Evolutionary conservation across 2,329 filamentous ascomycete genomes (phyloP), one percentile per base, ranked within the genome.

Genomic region (Setomelanomma holmii): DNA sequence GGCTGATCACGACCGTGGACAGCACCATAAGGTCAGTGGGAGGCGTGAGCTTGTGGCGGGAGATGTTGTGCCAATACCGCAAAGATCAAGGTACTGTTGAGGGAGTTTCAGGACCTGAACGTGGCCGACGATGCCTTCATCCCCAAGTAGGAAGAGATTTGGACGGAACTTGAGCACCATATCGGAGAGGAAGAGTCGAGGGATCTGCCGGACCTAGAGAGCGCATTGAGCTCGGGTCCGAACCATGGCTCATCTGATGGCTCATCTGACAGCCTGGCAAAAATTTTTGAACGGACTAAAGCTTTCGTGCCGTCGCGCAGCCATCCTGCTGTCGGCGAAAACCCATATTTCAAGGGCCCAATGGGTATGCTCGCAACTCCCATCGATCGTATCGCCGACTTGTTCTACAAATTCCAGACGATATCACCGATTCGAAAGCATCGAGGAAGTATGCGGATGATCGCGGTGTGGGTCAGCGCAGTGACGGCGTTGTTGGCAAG

Each of bases 311-410:
- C 68, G 3, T 67, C 65, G 1, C 52, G 69, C 19, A 64, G 56
- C 33, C 71, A 74, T 51, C 70, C 72, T 3, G 60, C 47, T 20
- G 71, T 65, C 2, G 80, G 80, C 0, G 77, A 83, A 53, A 77
- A 78, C 30, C 82, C 82, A 2, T 81, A 80, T 0, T 86, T 84
- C 52, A 83, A 86, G 75, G 83, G 80, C 0, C 81, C 77, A 0
- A 78, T 78, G 51, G 83, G 81, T 0, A 58, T 87, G 19, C 55
- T 87, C 67, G 72, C 80, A 0, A 82, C 84, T 12, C 84, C 84
- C 0, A 73, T 87, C 16, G 85, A 87, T 64, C 79, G 78, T 52
- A 55, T 87, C 24, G 72, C 71, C 33, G 83, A 87, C 65, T 44
- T 85, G 5, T 84, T 86, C 56, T 71, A 79, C 17, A 82, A 80